phyloP scores from a whole-genome alignment of 2,329 filamentous ascomycete genomes.

The Podosphaera leucotricha region DNA sequence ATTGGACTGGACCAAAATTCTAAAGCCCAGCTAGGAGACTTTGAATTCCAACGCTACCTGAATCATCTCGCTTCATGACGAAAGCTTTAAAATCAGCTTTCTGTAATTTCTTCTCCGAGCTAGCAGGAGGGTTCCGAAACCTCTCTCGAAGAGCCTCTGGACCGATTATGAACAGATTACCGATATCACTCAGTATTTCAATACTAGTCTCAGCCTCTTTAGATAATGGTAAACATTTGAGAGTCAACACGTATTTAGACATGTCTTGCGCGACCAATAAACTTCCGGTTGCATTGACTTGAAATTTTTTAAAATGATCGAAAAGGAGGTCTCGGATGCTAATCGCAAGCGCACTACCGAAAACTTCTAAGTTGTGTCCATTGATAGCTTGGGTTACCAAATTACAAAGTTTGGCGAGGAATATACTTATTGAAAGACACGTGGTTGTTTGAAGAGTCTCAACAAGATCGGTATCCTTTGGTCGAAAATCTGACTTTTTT shows the following conservation, averaged over 20 bases:
- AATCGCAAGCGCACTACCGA: constrained; percentile 64
- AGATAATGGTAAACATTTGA: constrained; percentile 58
- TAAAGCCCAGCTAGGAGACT: constrained; percentile 38
- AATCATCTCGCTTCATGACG: constrained; percentile 68
- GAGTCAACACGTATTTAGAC: constrained; percentile 68
- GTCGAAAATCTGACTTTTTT: constrained; percentile 47
- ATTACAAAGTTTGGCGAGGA: constrained; percentile 44
- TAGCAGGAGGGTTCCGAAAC: constrained; percentile 29
- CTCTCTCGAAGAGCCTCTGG: constrained; percentile 53
- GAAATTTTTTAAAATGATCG: constrained; percentile 85
- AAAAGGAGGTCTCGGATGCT: constrained; percentile 58
- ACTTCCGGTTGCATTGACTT: constrained; percentile 77
- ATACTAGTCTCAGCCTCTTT: constrained; percentile 45
- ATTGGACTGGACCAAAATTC: constrained; percentile 5
- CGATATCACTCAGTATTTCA: constrained; percentile 79
- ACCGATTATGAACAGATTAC: constrained; percentile 85
- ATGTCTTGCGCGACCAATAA: constrained; percentile 94
- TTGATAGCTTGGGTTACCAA: constrained; percentile 47
- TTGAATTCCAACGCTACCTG: constrained; percentile 57
- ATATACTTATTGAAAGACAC: constrained; percentile 58
- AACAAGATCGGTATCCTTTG: constrained; percentile 38
- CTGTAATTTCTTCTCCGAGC: constrained; percentile 26
- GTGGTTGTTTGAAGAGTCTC: constrained; percentile 71
- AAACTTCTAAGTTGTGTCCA: constrained; percentile 59
- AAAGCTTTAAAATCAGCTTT: constrained; percentile 62